Conservation (phyloP, 768 basidiomycete species). For the Boletus rufocinnamomeus region DNA sequence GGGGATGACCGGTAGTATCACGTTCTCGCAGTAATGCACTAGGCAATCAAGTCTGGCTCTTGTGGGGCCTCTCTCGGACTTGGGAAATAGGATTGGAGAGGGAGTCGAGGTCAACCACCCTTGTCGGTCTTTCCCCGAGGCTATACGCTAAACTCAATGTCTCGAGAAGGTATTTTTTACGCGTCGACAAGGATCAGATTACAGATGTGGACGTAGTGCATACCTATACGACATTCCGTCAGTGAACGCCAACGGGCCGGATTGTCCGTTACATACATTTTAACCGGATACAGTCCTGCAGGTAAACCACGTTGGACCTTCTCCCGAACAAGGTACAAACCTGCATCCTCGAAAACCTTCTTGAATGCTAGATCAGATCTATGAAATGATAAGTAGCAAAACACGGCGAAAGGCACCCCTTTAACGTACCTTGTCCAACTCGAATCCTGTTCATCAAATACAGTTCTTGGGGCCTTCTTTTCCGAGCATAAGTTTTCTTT, state of each 20-base stretch:
- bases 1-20: conserved; percentile 65
- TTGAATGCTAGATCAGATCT: conserved; percentile 90
- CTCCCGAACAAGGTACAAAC: conserved; percentile 68
- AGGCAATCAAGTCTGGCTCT: not conserved
- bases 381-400: conserved; percentile 9
- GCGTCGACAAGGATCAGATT: not conserved
- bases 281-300: conserved; percentile 76
- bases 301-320: conserved; percentile 85
- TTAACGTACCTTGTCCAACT: conserved; percentile 78
- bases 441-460: conserved; percentile 87
- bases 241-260: not conserved
- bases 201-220: conserved; percentile 22
- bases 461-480: conserved; percentile 49
- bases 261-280: conserved; percentile 58
- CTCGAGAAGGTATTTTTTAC: not conserved
- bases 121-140: not conserved
- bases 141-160: not conserved
- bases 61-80: not conserved
- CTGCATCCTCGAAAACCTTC: conserved; percentile 69
- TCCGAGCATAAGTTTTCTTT: conserved; percentile 91
- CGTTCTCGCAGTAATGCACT: conserved; percentile 20
- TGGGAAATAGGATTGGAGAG: too few relatives aligned
- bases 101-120: not conserved
- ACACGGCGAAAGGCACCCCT: not conserved
- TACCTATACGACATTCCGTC: conserved; percentile 24